A percentile compares a stretch with the other conserved stretches of the same genome.
Conservation (phyloP, 1,284 basidiomycete genomes). For the Malassezia caprae region DNA sequence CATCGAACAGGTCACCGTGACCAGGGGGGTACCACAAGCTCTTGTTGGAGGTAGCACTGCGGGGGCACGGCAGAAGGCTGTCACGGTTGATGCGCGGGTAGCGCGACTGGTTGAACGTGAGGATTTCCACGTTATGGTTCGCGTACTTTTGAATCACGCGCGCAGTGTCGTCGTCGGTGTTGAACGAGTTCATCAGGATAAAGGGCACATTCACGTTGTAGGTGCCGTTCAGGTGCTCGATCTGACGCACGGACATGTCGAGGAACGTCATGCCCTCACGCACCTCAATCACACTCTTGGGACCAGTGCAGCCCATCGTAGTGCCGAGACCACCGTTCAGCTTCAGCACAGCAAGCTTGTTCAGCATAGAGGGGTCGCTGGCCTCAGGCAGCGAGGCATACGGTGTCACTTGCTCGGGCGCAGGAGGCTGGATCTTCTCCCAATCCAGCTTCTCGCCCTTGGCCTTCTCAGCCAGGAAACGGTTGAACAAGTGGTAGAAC, state of each 20-base stretch:
- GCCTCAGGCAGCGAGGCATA: constrained; percentile 61
- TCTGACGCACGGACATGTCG: constrained; percentile 90
- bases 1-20: constrained; percentile 94
- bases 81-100: constrained; percentile 97
- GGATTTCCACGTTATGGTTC: constrained; percentile 56
- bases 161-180: constrained; percentile 60
- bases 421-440: constrained; percentile 93
- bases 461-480: constrained; percentile 88
- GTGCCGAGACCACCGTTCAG: constrained; percentile 98
- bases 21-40: constrained; percentile 88
- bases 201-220: constrained; percentile 76
- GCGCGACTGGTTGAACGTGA: constrained; percentile 86
- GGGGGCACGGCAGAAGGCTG: constrained; percentile 78
- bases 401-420: constrained; percentile 79
- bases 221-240: constrained; percentile 64
- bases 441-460: constrained; percentile 93
- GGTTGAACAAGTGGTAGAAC: constrained; percentile 98
- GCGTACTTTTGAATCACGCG: constrained; percentile 97
- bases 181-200: constrained; percentile 99
- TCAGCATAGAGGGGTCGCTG: constrained; percentile 39
- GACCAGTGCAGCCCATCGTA: constrained; percentile 78
- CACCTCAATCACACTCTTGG: constrained; percentile 51
- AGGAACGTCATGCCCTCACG: constrained; percentile 95
- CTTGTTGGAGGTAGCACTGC: constrained; percentile 80
- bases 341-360: constrained; percentile 84